Evolutionary conservation across 2,329 filamentous ascomycete genomes (phyloP), one percentile per base, ranked within the genome.

Genomic region (Neonectria ditissima): DNA sequence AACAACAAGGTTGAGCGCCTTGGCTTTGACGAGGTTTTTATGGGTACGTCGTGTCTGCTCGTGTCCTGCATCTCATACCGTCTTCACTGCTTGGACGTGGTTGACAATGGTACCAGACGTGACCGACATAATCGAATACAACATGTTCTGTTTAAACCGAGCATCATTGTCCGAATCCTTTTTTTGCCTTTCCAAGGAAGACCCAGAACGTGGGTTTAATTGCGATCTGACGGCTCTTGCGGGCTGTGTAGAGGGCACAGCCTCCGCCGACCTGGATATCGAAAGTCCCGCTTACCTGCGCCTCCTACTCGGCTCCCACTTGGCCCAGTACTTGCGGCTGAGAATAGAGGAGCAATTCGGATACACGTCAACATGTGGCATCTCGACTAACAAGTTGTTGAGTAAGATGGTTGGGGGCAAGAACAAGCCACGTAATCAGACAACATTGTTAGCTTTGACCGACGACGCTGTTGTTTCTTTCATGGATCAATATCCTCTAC

Each of bases 351-450:
- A 89, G 48, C 84, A 93, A 48, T 91, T 89, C 73, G 93, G 93
- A 1, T 97, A 95, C 78, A 97, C 94, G 0, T 91, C 91, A 28
- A 95, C 94, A 1, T 94, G 92, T 44, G 95, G 95, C 4, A 89
- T 98, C 22, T 91, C 94, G 2, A 97, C 93, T 1, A 95, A 91
- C 73, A 98, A 98, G 78, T 79, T 95, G 5, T 83, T 97, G 11
- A 89, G 92, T 62, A 98, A 98, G 78, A 84, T 98, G 14, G 92
- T 89, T 10, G 95, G 95, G 13, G 92, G 89, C 76, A 82, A 91
- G 62, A 89, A 97, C 76, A 98, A 98, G 79, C 95, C 95, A 1
- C 90, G 90, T 62, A 91, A 88, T 65, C 96, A 98, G 78, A 98
- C 95, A 0, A 93, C 92, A 0, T 81, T 98, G 8, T 79, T 97